Evolutionary conservation across 495 filamentous ascomycete genomes (phyloP).

Genomic region (Daldinia decipiens): DNA sequence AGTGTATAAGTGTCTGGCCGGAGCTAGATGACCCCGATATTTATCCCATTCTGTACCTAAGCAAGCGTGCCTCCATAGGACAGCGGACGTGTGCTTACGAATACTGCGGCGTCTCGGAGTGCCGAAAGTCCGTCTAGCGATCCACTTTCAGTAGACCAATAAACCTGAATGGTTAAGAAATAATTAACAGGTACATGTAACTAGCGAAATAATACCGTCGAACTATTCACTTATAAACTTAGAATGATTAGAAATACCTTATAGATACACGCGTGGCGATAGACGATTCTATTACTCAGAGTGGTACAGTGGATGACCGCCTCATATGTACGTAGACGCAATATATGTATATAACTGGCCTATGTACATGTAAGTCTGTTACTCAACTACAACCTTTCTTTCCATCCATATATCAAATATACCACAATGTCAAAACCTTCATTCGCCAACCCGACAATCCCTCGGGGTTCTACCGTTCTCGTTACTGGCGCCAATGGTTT

Average conservation of each 20-base stretch:
- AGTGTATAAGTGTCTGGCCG: not conserved
- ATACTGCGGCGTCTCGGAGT: not conserved
- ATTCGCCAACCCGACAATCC: constrained; percentile 29
- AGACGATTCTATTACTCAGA: no score
- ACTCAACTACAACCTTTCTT: not conserved
- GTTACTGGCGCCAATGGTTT: constrained; percentile 50
- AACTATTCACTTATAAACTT: not conserved
- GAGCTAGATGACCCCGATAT: not conserved
- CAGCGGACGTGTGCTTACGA: not conserved
- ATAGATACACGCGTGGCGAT: not conserved
- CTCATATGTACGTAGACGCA: no score
- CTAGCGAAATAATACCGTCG: not conserved
- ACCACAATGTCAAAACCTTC: constrained; percentile 16
- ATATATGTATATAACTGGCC: no score
- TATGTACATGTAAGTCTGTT: not conserved
- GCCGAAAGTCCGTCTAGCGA: not conserved
- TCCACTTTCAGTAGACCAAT: not conserved
- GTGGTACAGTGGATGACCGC: not conserved
- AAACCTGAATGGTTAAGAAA: not conserved
- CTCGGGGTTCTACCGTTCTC: constrained; percentile 35
- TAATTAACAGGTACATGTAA: no score
- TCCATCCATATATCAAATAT: not conserved
- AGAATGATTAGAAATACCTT: not conserved
- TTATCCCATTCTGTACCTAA: not conserved
- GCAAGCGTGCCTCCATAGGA: no score